A percentile compares a stretch with the other conserved stretches of the same genome.
Conservation (phyloP, 352 stramenopile species). For the Phytophthora nicotianae region DNA sequence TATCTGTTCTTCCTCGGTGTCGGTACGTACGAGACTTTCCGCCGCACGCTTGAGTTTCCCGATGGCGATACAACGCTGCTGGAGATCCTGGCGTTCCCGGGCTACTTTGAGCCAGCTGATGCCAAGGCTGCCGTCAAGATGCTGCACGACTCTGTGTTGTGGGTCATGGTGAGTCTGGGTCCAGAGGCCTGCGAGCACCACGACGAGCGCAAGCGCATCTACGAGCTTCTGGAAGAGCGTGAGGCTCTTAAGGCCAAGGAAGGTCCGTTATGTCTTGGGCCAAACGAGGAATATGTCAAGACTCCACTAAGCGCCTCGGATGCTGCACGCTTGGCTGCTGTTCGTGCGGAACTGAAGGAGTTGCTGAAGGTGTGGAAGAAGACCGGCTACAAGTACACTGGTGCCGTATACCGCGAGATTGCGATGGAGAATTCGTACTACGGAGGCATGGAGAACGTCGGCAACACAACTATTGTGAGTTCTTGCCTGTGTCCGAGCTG, state of each 20-base stretch:
- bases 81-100: constrained; percentile 75
- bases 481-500: constrained; percentile 74
- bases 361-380: constrained; percentile 76
- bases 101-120: constrained; percentile 68
- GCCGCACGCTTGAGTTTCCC: constrained; percentile 73
- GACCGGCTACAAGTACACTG: constrained; percentile 86
- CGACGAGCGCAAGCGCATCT: constrained; percentile 74
- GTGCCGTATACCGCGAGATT: constrained; percentile 80
- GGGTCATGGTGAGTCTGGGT: constrained; percentile 73
- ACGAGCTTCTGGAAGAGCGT: constrained; percentile 66
- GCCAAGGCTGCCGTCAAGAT: constrained; percentile 75
- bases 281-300: constrained; percentile 58
- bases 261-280: constrained; percentile 57
- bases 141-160: constrained; percentile 78
- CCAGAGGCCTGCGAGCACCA: constrained; percentile 73
- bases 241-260: constrained; percentile 74
- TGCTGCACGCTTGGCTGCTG: constrained; percentile 43
- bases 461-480: constrained; percentile 83
- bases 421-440: constrained; percentile 88
- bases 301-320: constrained; percentile 48
- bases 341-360: constrained; percentile 65
- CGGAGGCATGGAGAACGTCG: constrained; percentile 82
- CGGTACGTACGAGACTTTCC: constrained; percentile 80
- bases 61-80: constrained; percentile 75
- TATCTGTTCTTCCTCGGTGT: constrained; percentile 84